These are phyloP conservation scores for Babesia sp. DNA, from an alignment of 169 alveolate species.

Conservation along the genomic window DNA sequence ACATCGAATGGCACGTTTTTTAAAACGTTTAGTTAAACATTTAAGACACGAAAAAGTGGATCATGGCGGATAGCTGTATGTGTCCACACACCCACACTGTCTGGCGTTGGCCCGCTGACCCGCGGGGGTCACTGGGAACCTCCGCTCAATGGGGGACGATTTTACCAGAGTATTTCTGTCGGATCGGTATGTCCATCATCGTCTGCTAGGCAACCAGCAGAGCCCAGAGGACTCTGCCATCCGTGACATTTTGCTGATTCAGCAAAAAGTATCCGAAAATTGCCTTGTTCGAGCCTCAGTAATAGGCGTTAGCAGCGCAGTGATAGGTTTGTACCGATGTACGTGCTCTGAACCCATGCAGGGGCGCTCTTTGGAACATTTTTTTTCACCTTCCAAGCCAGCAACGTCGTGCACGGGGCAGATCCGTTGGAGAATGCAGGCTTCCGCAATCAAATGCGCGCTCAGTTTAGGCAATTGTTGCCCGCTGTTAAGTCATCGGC, in stretches of 20 bases:
- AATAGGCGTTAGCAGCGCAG: constrained; percentile 60
- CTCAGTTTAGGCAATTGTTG: constrained; percentile 28
- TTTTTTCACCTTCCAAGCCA: constrained; percentile 50
- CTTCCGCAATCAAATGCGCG: constrained; percentile 22
- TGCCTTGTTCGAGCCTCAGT: constrained; percentile 50
- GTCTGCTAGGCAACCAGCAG: neutral
- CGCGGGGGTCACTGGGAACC: constrained; percentile 6
- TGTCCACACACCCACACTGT: constrained; percentile 1
- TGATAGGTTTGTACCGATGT: constrained; percentile 28
- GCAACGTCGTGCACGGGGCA: constrained; percentile 32
- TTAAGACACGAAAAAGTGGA: neutral
- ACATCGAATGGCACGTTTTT: neutral
- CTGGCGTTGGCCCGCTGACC: neutral
- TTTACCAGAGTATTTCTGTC: constrained; percentile 46
- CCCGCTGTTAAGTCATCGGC: constrained; percentile 52
- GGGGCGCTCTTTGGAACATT: constrained; percentile 65
- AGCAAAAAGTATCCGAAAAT: constrained; percentile 50
- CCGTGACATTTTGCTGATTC: constrained; percentile 30
- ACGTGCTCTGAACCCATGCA: neutral
- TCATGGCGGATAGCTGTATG: no score
- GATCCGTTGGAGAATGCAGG: constrained; percentile 10
- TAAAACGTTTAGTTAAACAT: neutral
- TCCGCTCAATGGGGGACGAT: constrained; percentile 46
- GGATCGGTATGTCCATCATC: constrained; percentile 40
- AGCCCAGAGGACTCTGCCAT: constrained; percentile 36